Evolutionary conservation across 495 filamentous ascomycete genomes (phyloP), one percentile per base, ranked within the genome.

Genomic region (Lasiosphaeriaceae sp.): DNA sequence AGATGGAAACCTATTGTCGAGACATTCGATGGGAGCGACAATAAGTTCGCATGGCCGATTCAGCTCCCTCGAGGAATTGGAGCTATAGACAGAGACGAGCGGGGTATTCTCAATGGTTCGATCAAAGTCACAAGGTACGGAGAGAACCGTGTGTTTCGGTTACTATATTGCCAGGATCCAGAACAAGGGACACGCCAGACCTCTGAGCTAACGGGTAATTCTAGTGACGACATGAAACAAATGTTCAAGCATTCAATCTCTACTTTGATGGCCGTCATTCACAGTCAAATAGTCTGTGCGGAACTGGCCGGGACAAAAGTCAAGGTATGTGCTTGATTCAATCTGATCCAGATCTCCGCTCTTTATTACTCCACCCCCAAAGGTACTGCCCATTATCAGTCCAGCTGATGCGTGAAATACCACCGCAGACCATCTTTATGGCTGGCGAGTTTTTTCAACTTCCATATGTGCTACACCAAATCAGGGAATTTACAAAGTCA

Each of bases 41-140:
- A 47, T 0, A 49, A 47, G 1, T 4, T 24, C 7, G 44, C 24
- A 29, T 49, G 45, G 44, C 45, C 45, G 9, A 17, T 55, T 5
- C 53, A 55, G 26, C 22, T 55, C 14, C 45, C 53, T 17, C 19
- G 44, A 3, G 53, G 45, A 3, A 49, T 49, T 20, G 53, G 45
- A 11, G 23, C 29, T 8, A 48, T 29, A 20, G 31, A 55, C 45
- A 39, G 17, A 5, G 53, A 39, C 0, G 29, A 34, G 16, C 26
- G 4, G 17, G 53, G 53, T 2, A 43, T 43, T 2, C 2, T 14
- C 7, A 43, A 43, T 43, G 39, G 39, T 12, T 6, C 39, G 0
- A 14, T 43, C 14, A 43, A 14, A 14, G n/a, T 43, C 5, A 12
- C 9, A 0, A 43, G 39, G 39, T 43, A 43, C n/a, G n/a, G n/a